A percentile compares a stretch with the other conserved stretches of the same genome.
These are phyloP conservation scores for Salvia splendens DNA, from an alignment of 257 asterid genomes.

Conservation along the genomic window DNA sequence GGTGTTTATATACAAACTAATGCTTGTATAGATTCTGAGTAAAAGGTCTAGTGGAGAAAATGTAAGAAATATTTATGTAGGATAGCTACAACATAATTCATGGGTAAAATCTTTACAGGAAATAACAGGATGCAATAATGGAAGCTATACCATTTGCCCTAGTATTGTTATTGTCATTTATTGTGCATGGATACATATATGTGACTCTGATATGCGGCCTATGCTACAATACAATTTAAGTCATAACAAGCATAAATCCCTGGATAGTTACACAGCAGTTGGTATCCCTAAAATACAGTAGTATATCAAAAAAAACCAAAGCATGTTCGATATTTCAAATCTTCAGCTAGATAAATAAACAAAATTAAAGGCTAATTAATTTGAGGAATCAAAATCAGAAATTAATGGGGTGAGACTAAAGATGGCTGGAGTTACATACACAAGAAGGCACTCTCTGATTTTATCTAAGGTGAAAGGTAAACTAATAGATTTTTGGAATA, in stretches of 20 bases:
- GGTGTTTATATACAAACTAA: neutral
- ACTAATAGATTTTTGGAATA: neutral
- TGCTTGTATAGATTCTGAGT: neutral
- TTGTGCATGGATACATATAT: conserved; percentile 1
- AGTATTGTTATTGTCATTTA: neutral
- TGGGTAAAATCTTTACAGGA: neutral
- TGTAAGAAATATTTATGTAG: neutral
- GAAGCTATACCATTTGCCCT: neutral
- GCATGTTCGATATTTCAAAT: neutral
- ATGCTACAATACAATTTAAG: neutral
- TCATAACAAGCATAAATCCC: conserved; percentile 8
- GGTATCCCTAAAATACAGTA: neutral
- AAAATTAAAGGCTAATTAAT: neutral
- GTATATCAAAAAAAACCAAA: neutral
- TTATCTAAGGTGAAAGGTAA: neutral
- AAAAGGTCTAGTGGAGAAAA: neutral
- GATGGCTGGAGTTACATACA: neutral
- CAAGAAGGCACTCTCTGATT: neutral
- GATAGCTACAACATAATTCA: neutral
- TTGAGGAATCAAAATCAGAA: neutral
- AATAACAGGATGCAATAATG: neutral
- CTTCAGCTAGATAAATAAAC: conserved; percentile 10
- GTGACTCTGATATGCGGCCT: neutral
- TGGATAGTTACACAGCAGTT: neutral
- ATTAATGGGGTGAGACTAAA: neutral